Base-by-base conservation (phyloP, 257 asterid species). In the Nicotiana paniculata region DNA sequence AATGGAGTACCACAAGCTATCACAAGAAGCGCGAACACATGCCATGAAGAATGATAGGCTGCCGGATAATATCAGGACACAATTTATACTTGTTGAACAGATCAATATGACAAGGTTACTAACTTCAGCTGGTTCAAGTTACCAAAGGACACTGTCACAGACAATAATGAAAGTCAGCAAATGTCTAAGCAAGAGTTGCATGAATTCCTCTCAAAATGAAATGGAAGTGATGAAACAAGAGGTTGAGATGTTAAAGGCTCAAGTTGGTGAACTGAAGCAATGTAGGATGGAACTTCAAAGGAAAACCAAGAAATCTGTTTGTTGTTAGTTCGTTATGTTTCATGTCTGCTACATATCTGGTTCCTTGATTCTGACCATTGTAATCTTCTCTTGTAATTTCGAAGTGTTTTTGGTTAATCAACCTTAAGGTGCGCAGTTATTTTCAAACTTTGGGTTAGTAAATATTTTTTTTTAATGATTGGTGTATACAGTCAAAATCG, bases 41-140 rank as follows among this genome's bases (percentile, higher is more conserved):
- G 86, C 81, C 17, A 28, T 58, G 77, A 84, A 61, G 83, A 86
- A 86, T 6, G 83, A 84, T 4, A 33, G 86, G 9, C 57, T 86
- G 78, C 86, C 89, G 18, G 24, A 69, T 53, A 65, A 69, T 84
- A 82, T 84, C 30, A 68, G 81, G 39, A 24, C 79, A 59, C 83
- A 76, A 35, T 82, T 84, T 26, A 24, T 84, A 30, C 86, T 86
- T 59, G 83, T 86, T 80, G 89, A 86, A 24, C 86, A 84, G 69
- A 83, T 79, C n/a, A 69, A 79, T 37, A 86, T 84, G 85, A 59
- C 82, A 54, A 82, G 84, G 32, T 58, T 68, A 6, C 67, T 86
- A 15, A 74, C 69, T 57, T 81, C 82, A 53, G 86, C 33, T 72
- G 84, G 84, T 70, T 81, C 84, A 64, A 75, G 65, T 43, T 58